Conservation (phyloP, 2,329 filamentous ascomycete genomes). For the Tolypocladium nubicola region DNA sequence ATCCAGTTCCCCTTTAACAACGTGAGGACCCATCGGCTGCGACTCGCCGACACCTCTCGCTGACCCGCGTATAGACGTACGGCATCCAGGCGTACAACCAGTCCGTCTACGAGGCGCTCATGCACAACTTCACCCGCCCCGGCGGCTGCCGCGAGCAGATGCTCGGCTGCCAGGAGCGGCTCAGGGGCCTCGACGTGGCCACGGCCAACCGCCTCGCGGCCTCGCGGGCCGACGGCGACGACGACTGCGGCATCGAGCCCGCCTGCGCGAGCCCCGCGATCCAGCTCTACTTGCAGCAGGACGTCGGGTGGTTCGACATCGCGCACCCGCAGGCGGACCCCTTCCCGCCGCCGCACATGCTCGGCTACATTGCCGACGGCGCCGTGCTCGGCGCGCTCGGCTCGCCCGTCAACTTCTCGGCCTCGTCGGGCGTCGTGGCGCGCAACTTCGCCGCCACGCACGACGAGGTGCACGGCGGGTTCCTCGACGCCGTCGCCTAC, state of each 20-base stretch:
- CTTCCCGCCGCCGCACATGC: conserved; percentile 51
- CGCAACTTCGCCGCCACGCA: conserved; percentile 50
- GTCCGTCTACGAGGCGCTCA: conserved; percentile 19
- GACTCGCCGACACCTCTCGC: conserved; percentile 2
- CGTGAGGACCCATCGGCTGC: conserved; percentile 18
- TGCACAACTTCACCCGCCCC: conserved; percentile 17
- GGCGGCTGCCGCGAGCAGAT: conserved; percentile 45
- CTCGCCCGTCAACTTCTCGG: conserved; percentile 47
- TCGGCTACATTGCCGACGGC: conserved; percentile 50
- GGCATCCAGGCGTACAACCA: conserved; percentile 46
- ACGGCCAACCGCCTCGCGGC: conserved; percentile 23
- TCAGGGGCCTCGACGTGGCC: conserved; percentile 41
- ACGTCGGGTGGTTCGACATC: conserved; percentile 50
- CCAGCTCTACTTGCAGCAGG: conserved; percentile 40
- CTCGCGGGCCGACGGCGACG: conserved; percentile 5
- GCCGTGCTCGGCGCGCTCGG: conserved; percentile 48
- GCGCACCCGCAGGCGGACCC: conserved; percentile 44
- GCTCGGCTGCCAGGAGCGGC: conserved; percentile 33
- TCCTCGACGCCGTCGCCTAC: conserved; percentile 42
- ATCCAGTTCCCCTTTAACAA: conserved; percentile 51
- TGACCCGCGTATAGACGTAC: conserved; percentile 28
- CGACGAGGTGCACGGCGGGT: conserved; percentile 41
- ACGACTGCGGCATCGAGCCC: conserved; percentile 38
- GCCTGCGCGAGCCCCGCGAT: conserved; percentile 42
- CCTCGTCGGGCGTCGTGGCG: conserved; percentile 28